Evolutionary conservation across 2,329 filamentous ascomycete species (phyloP).

Genomic region (Apiospora koreana): DNA sequence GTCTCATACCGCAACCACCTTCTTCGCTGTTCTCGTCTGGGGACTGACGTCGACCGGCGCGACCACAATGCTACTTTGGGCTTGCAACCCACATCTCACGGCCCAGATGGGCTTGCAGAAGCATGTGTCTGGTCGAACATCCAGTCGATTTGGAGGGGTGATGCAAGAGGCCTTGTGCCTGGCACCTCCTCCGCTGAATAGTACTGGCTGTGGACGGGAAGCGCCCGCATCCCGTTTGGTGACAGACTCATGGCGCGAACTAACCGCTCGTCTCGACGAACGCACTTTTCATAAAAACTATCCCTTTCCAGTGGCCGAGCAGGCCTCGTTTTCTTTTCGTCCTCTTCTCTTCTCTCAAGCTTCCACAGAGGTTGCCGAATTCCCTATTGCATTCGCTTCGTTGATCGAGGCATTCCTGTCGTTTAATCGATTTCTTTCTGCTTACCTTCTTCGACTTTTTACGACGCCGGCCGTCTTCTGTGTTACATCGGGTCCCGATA

Average conservation of each 20-base stretch:
- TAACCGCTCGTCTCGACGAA: slow-evolving; percentile 30
- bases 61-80: slow-evolving; percentile 25
- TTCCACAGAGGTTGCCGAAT: slow-evolving; percentile 34
- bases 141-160: slow-evolving; percentile 19
- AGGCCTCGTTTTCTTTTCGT: slow-evolving; percentile 23
- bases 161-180: slow-evolving; percentile 19
- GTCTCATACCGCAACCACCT: slow-evolving; percentile 22
- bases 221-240: slow-evolving; percentile 27
- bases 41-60: slow-evolving; percentile 23
- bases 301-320: slow-evolving; percentile 25
- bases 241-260: slow-evolving; percentile 21
- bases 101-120: slow-evolving; percentile 27
- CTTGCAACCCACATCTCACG: slow-evolving; percentile 24
- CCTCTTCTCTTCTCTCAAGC: slow-evolving; percentile 28
- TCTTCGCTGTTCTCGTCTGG: slow-evolving; percentile 6
- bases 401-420: slow-evolving; percentile 48
- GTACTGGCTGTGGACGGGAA: slow-evolving; percentile 21
- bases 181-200: background rate
- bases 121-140: slow-evolving; percentile 28
- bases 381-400: slow-evolving; percentile 39
- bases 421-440: slow-evolving; percentile 32
- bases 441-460: slow-evolving; percentile 31
- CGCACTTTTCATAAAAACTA: slow-evolving; percentile 33
- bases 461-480: slow-evolving; percentile 36
- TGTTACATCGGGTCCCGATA: slow-evolving; percentile 17